Base-by-base conservation (phyloP, 805 yeast genomes). In the Lipomyces lipofer region DNA sequence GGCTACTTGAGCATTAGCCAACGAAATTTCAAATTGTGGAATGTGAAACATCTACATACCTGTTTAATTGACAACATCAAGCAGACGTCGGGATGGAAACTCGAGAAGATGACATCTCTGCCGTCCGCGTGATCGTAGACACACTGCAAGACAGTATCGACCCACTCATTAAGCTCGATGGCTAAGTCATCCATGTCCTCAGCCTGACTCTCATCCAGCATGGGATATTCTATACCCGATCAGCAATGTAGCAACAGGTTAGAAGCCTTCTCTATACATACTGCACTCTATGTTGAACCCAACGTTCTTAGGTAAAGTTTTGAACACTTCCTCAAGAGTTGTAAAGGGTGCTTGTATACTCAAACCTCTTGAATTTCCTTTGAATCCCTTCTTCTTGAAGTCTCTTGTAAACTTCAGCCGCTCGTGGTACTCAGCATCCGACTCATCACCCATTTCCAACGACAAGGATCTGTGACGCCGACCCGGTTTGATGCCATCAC, bases 21-120 rank as follows among this genome's bases (percentile, higher is more conserved):
- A n/a, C n/a, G n/a, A n/a, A n/a, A n/a, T n/a, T n/a, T n/a, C n/a
- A n/a, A n/a, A n/a, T n/a, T n/a, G n/a, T n/a, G n/a, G n/a, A n/a
- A n/a, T n/a, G n/a, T n/a, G n/a, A n/a, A n/a, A n/a, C n/a, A n/a
- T n/a, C n/a, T n/a, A n/a, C n/a, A n/a, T n/a, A n/a, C n/a, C 71
- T 91, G 98, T 69, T 92, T 92, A 71, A 92, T 73, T 1, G 96
- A 86, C 39, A 92, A 73, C 76, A 90, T 75, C 49, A 88, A 71
- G 70, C 98, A 92, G 29, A 89, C 80, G 68, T 92, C 98, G 0
- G 98, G 98, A 66, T 92, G 95, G 78, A 92, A 92, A 2, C 96
- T 87, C 1, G 96, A 88, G 65, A 92, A 88, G 17, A 92, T 84
- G 40, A 92, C 80, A 68, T 92, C 96, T 62, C 98, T 78, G 7